Evolutionary conservation across 2,329 filamentous ascomycete genomes (phyloP).

Genomic region (Orbilia quercus): DNA sequence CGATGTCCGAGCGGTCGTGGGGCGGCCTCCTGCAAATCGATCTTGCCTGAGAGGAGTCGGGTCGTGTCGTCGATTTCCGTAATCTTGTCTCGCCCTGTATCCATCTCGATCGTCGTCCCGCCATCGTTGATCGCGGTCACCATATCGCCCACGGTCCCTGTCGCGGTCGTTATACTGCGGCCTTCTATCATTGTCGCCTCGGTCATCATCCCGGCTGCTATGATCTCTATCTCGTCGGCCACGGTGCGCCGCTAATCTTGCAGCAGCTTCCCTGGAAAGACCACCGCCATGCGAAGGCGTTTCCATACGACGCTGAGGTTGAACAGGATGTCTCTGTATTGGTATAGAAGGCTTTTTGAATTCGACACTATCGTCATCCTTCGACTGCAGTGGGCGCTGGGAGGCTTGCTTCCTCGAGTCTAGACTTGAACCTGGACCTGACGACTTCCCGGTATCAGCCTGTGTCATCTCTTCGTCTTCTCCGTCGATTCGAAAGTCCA

Average conservation of each 20-base stretch:
- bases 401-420: slow-evolving; percentile 40
- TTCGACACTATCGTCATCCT: slow-evolving; percentile 58
- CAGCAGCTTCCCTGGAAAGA: slow-evolving; percentile 58
- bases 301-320: slow-evolving; percentile 60
- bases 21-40: slow-evolving; percentile 58
- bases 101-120: slow-evolving; percentile 48
- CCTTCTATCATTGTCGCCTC: slow-evolving; percentile 29
- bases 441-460: slow-evolving; percentile 39
- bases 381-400: slow-evolving; percentile 30
- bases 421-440: slow-evolving; percentile 54
- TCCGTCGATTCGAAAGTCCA: slow-evolving; percentile 59
- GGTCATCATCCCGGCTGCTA: slow-evolving; percentile 31
- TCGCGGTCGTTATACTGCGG: slow-evolving; percentile 45
- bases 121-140: slow-evolving; percentile 43
- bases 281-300: slow-evolving; percentile 60
- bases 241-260: slow-evolving; percentile 58
- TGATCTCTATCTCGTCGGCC: slow-evolving; percentile 55
- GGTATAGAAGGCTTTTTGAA: slow-evolving; percentile 61
- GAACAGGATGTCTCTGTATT: slow-evolving; percentile 58
- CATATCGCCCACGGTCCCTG: slow-evolving; percentile 49
- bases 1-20: slow-evolving; percentile 58
- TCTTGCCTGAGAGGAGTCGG: slow-evolving; percentile 59
- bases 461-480: slow-evolving; percentile 54
- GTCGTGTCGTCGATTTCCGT: slow-evolving; percentile 58
- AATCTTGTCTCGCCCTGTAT: slow-evolving; percentile 51